A percentile compares a stretch with the other conserved stretches of the same genome.
Evolutionary conservation across 108 stramenopile genomes (phyloP).

Genomic region (Aurantiochytrium sp.): DNA sequence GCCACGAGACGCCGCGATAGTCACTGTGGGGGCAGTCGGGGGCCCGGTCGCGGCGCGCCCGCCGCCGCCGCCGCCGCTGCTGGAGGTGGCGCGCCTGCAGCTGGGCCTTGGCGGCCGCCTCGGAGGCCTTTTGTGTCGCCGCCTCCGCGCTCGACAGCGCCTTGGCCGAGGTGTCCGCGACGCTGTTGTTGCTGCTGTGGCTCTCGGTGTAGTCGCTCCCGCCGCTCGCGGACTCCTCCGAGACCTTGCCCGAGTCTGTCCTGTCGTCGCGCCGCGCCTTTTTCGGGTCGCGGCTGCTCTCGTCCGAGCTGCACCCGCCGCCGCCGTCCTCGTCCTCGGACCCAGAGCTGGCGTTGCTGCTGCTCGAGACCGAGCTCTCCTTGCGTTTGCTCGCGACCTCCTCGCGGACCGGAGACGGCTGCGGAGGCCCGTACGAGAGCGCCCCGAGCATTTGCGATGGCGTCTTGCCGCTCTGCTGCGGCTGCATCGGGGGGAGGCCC

Average conservation of each 20-base stretch:
- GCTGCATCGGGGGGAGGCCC: background rate
- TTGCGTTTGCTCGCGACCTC: too few species aligned
- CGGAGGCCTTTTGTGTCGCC: background rate
- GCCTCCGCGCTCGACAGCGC: too few species aligned
- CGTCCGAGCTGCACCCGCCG: background rate
- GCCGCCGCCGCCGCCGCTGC: background rate
- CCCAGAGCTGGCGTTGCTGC: background rate
- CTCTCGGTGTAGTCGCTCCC: background rate
- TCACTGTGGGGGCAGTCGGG: background rate
- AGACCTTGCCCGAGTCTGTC: background rate
- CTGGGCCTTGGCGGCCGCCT: background rate
- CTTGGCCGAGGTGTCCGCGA: background rate
- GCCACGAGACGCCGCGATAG: slow-evolving; percentile 30
- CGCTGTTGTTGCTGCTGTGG: slow-evolving; percentile 7
- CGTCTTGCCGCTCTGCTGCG: background rate
- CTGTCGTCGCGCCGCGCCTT: background rate
- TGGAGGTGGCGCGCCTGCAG: background rate
- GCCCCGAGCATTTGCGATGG: too few species aligned
- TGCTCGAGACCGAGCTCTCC: background rate
- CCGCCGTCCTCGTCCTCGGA: background rate
- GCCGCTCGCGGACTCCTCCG: background rate
- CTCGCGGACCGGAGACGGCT: background rate
- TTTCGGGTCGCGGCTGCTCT: background rate
- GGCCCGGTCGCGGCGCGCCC: background rate
- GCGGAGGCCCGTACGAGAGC: background rate